These are phyloP conservation scores for Cordyceps fumosorosea DNA, from an alignment of 2,329 filamentous ascomycete genomes.

Conservation along the genomic window DNA sequence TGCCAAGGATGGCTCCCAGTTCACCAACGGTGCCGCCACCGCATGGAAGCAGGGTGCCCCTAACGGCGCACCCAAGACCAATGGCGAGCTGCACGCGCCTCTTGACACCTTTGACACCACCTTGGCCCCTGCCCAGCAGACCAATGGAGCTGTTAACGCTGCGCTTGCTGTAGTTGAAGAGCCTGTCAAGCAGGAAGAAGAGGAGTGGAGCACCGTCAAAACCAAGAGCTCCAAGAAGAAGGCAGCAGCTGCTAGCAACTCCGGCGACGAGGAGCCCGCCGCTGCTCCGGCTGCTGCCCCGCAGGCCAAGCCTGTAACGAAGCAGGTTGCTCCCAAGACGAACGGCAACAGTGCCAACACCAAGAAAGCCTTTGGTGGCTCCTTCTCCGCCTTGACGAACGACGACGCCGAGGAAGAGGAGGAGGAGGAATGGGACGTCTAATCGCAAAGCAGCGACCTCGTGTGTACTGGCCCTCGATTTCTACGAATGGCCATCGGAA, in stretches of 20 bases:
- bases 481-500: neutral
- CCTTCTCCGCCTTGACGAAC: constrained; percentile 43
- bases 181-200: constrained; percentile 52
- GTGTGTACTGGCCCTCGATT: neutral
- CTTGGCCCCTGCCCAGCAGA: constrained; percentile 20
- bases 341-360: constrained; percentile 12
- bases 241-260: constrained; percentile 31
- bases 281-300: constrained; percentile 21
- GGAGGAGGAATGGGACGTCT: constrained; percentile 48
- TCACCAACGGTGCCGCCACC: constrained; percentile 38
- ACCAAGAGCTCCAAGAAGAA: constrained; percentile 38
- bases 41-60: constrained; percentile 36
- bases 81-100: constrained; percentile 36
- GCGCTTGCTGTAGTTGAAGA: constrained; percentile 49
- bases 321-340: neutral
- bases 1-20: constrained; percentile 70
- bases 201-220: constrained; percentile 57
- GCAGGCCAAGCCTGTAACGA: constrained; percentile 6
- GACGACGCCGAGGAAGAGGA: constrained; percentile 35
- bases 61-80: constrained; percentile 27
- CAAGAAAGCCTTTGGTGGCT: constrained; percentile 30
- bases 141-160: constrained; percentile 35
- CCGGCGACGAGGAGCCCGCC: constrained; percentile 28
- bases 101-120: constrained; percentile 50
- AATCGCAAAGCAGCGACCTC: constrained; percentile 15